Evolutionary conservation across 768 basidiomycete species (phyloP), one percentile per base, ranked within the genome.

Genomic region (Lactarius evosmus): DNA sequence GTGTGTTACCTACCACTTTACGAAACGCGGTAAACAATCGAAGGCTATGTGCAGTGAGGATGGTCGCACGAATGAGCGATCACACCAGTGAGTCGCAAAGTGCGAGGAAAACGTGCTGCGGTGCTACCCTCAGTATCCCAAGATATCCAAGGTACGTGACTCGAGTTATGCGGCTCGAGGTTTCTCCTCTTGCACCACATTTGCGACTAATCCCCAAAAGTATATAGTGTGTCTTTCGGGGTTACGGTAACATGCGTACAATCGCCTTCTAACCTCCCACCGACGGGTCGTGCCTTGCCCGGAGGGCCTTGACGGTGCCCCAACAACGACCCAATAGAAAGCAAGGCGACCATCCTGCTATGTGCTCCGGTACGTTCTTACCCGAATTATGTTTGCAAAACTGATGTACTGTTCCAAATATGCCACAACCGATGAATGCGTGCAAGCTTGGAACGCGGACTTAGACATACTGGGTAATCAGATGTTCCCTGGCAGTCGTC

Each of bases 171-270:
- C 41, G 44, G 22, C 22, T 12, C 22, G 44, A 46, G 22, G 22
- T 49, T 49, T 11, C 46, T 25, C 46, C 46, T 49, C 22, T 46
- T 25, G n/a, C 9, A 12, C 22, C 4, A 25, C 22, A 27, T 25
- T 49, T 12, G 46, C 46, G 46, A 49, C 46, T 49, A 49, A 49
- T 49, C 46, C 25, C 46, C 46, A 25, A 49, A 49, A 49, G 46
- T 25, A 49, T 25, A 49, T 12, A 49, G 12, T 14, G 44, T 8
- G 12, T 49, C 46, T 49, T 49, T 25, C 46, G 12, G 25, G 40
- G 46, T 46, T 22, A 22, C 22, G 22, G 4, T 49, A 49, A 27
- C 22, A 49, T 12, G 25, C 46, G 46, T n/a, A 25, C 46, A 25
- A 49, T 25, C 22, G 22, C 46, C 46, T 25, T 49, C 22, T n/a